Evolutionary conservation across 75 land plant genomes (phyloP).

Genomic region (Isoetes taiwanensis): DNA sequence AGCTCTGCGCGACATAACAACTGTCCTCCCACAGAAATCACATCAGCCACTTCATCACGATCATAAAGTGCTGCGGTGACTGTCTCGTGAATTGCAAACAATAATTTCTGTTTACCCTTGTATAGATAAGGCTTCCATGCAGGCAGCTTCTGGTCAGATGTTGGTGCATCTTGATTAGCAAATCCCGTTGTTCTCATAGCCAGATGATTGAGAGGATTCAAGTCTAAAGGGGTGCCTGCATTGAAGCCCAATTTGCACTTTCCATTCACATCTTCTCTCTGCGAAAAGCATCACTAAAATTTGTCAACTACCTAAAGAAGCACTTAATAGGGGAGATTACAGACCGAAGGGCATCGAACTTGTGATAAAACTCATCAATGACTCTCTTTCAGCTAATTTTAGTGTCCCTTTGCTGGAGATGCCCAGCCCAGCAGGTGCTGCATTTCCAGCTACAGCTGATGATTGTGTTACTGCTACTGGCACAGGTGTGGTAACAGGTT

Average conservation of each 20-base stretch:
- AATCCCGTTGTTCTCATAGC: conserved; percentile 63
- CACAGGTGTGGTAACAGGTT: conserved; percentile 71
- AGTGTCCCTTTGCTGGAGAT: conserved; percentile 26
- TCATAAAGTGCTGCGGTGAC: conserved; percentile 91
- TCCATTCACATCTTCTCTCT: too few species aligned
- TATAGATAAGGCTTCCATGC: conserved; percentile 97
- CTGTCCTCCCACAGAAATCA: conserved; percentile 70
- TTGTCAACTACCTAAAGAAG: neutral
- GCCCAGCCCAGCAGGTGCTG: conserved; percentile 28
- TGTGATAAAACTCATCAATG: conserved; percentile 55
- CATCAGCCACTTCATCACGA: conserved; percentile 84
- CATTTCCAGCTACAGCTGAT: conserved; percentile 39
- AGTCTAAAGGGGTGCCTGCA: conserved; percentile 78
- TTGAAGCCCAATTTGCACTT: too few species aligned
- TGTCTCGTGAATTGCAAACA: conserved; percentile 61
- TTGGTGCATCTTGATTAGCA: conserved; percentile 57
- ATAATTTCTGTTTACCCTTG: conserved; percentile 69
- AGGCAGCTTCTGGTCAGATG: conserved; percentile 66
- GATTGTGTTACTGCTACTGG: conserved; percentile 39
- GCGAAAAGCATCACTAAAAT: too few species aligned
- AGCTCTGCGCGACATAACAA: conserved; percentile 87
- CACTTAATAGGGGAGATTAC: neutral
- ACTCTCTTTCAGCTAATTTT: conserved; percentile 68
- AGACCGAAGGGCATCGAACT: conserved; percentile 95
- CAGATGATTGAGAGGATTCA: conserved; percentile 48